Base-by-base conservation (phyloP, 805 yeast species). In the Aciculoconidium aculeatum region DNA sequence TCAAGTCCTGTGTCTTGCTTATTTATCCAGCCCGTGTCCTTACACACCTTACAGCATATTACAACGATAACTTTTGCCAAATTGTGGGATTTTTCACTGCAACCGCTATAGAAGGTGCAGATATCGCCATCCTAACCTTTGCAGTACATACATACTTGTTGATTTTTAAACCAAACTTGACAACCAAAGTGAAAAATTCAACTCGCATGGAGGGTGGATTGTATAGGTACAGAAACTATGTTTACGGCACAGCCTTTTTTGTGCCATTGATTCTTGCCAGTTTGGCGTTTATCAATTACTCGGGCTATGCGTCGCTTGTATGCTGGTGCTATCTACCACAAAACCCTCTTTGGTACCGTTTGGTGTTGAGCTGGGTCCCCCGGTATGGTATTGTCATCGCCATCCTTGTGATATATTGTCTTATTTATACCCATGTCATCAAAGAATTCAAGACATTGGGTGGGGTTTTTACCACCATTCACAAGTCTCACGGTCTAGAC, bases 281-380 rank as follows among this genome's bases (percentile, higher is more conserved):
- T 26, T 61, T 85, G 30, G 87, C 87, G 0, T 84, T 80, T 46
- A 71, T 84, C 16, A 36, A 41, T 14, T 45, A 53, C 6, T 61
- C 63, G 4, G 53, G 54, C 27, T 86, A 80, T 49, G 49, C 57
- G 20, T 75, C 85, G 16, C 66, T 72, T 35, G 73, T 79, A 23
- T 72, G 78, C 37, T 82, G 86, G 87, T 80, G 94, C 49, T 85
- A 80, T 51, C 58, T 87, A 33, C 87, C 95, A 0, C 72, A 74
- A 23, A 38, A 57, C 2, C 94, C 94, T 0, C 48, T 67, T 6
- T 86, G 92, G 92, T 80, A 76, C 49, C 62, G 85, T 34, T 48
- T 80, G 21, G 86, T 65, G 1, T 57, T 87, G 28, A 73, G 86
- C 40, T 88, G 95, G 95, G 77, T 76, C 2, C 87, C 94, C 8